A percentile compares a stretch with the other conserved stretches of the same genome.
These are phyloP conservation scores for Wolfiporia cocos DNA, from an alignment of 1,284 basidiomycete species.

Conservation along the genomic window DNA sequence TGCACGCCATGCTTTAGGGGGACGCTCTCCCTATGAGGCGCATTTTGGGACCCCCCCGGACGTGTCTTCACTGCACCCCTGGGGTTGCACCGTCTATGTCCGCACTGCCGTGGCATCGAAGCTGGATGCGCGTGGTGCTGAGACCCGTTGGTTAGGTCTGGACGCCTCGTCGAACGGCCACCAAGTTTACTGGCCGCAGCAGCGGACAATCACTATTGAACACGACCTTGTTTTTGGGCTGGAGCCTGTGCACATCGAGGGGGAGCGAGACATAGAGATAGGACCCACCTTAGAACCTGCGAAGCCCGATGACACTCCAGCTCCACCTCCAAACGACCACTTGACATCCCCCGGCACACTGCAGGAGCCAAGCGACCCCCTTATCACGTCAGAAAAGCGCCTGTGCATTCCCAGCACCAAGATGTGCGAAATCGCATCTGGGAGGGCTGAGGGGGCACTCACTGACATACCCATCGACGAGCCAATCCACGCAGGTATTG, in stretches of 20 bases:
- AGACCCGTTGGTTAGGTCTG: constrained; percentile 25
- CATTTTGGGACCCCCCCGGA: neutral
- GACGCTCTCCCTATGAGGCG: neutral
- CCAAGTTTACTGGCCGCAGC: constrained; percentile 29
- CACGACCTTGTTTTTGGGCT: constrained; percentile 19
- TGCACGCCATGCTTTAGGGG: constrained; percentile 13
- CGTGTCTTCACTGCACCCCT: neutral
- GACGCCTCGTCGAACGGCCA: constrained; percentile 25
- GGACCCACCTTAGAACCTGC: neutral
- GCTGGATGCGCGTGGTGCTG: neutral
- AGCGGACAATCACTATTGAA: constrained; percentile 25
- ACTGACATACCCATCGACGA: neutral
- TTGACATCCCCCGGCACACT: neutral
- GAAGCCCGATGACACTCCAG: neutral
- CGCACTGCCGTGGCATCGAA: neutral
- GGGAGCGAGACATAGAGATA: neutral
- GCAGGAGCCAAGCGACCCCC: neutral
- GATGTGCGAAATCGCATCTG: neutral
- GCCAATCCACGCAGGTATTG: too few relatives aligned
- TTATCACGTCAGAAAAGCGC: neutral
- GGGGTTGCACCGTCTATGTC: neutral
- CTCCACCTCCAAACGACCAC: neutral
- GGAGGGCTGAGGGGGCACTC: neutral
- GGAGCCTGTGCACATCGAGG: neutral
- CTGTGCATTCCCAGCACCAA: neutral